Base-by-base conservation (phyloP, 108 stramenopile species). In the Aurantiochytrium sp. region DNA sequence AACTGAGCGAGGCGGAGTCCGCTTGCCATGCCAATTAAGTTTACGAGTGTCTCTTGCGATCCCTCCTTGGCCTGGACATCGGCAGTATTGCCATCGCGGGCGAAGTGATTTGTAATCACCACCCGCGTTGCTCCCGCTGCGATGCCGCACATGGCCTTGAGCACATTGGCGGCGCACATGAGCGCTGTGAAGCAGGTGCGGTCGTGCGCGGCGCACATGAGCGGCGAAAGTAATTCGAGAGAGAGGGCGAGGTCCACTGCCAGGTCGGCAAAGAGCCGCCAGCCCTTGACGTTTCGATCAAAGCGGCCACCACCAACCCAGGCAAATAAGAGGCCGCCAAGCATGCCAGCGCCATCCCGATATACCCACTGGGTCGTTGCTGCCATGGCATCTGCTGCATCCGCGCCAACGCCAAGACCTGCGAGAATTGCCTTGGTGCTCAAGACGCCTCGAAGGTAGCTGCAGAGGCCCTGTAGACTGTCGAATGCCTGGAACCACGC, bases 31-130 rank as follows among this genome's bases (percentile, higher is more conserved):
- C 98, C 98, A 23, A 97, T 60, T 25, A 98, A 89, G 45, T 95
- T 97, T 5, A 98, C 97, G n/a, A 96, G 89, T 0, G 97, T 97
- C 91, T 98, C 98, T 91, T 98, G 98, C 19, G 97, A 96, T 8
- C 93, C 95, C 90, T 98, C 98, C 91, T 98, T 98, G 88, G 97
- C 96, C 89, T 92, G 95, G 69, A 98, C 90, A 90, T 98, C 98
- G 3, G 97, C 97, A 89, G 95, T 95, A 90, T 98, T 98, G 96
- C 95, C 45, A 95, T 93, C 60, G 93, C 97, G 10, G 95, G 97
- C 53, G 93, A 95, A 89, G 96, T 97, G 58, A 44, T 95, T 92
- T 5, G 97, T 96, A 64, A 98, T 97, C n/a, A 95, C 93, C 23
- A 94, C 94, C 94, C 97, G 97, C 72, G 91, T 92, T 58, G 90